phyloP scores from a whole-genome alignment of 495 filamentous ascomycete genomes.

The Podospora appendiculata region DNA sequence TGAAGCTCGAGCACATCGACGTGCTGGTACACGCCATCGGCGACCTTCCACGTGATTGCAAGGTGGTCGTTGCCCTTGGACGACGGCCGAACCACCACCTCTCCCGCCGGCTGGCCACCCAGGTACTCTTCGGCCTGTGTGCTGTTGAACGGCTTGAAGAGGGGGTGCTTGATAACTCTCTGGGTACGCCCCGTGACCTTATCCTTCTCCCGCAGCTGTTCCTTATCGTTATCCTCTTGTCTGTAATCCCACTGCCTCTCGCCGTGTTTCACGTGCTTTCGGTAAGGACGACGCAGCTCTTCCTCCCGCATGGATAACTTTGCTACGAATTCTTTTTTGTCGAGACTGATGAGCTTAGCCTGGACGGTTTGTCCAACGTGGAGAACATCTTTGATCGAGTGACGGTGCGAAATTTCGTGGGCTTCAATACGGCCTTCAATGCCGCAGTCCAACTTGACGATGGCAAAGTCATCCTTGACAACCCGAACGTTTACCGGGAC shows the following conservation, averaged over 20 bases:
- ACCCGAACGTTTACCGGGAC: constrained; percentile 82
- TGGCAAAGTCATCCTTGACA: constrained; percentile 83
- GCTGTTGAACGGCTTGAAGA: constrained; percentile 88
- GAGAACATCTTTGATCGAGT: constrained; percentile 50
- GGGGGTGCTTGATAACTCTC: constrained; percentile 92
- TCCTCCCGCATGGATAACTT: constrained; percentile 80
- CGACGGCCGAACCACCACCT: constrained; percentile 90
- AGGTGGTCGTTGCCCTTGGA: constrained; percentile 92
- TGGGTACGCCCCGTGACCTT: constrained; percentile 72
- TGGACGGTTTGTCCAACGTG: constrained; percentile 72
- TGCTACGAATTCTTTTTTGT: constrained; percentile 71
- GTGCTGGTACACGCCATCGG: constrained; percentile 89
- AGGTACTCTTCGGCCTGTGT: constrained; percentile 91
- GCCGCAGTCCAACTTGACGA: constrained; percentile 88
- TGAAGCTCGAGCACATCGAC: constrained; percentile 94
- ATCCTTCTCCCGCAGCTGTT: constrained; percentile 72
- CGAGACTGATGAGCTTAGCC: constrained; percentile 78
- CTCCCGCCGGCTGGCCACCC: constrained; percentile 72
- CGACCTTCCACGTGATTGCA: constrained; percentile 97
- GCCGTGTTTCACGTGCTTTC: constrained; percentile 56
- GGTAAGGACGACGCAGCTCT: constrained; percentile 61
- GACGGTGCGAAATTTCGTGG: constrained; percentile 59
- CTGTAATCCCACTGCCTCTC: constrained; percentile 78
- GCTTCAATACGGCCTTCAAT: constrained; percentile 80
- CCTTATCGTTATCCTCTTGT: constrained; percentile 70